These are phyloP conservation scores for Aspergillus pseudotamarii DNA, from an alignment of 2,329 filamentous ascomycete species.

Conservation along the genomic window DNA sequence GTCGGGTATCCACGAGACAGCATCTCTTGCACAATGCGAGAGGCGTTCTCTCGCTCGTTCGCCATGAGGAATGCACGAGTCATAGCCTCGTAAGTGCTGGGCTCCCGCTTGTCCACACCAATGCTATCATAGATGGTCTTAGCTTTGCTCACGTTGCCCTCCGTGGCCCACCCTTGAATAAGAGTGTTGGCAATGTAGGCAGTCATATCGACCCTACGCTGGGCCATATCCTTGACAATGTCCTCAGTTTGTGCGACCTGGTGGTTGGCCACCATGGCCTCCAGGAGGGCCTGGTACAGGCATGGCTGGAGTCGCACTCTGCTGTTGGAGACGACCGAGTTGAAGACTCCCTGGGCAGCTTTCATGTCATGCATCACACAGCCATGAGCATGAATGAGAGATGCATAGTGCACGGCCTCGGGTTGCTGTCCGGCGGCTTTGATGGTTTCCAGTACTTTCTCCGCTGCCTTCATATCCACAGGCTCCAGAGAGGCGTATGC, in stretches of 20 bases:
- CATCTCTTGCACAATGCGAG: slow-evolving; percentile 85
- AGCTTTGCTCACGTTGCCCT: slow-evolving; percentile 78
- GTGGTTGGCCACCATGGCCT: slow-evolving; percentile 95
- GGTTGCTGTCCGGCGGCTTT: slow-evolving; percentile 72
- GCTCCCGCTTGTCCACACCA: slow-evolving; percentile 77
- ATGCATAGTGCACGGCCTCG: slow-evolving; percentile 93
- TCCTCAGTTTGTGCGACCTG: slow-evolving; percentile 74
- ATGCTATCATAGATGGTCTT: slow-evolving; percentile 79
- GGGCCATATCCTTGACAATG: slow-evolving; percentile 74
- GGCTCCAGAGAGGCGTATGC: slow-evolving; percentile 93
- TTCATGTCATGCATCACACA: slow-evolving; percentile 91
- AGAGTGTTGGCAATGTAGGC: slow-evolving; percentile 98
- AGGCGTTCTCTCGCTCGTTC: slow-evolving; percentile 76
- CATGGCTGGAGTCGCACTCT: slow-evolving; percentile 75
- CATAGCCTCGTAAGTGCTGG: slow-evolving; percentile 99
- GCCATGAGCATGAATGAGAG: slow-evolving; percentile 91
- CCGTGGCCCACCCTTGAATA: slow-evolving; percentile 92
- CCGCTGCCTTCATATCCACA: slow-evolving; percentile 83
- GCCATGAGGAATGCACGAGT: slow-evolving; percentile 86
- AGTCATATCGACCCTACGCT: slow-evolving; percentile 77
- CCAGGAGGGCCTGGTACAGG: slow-evolving; percentile 94
- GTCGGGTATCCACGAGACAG: slow-evolving; percentile 84
- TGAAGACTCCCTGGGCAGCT: slow-evolving; percentile 79
- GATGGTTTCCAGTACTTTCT: slow-evolving; percentile 79
- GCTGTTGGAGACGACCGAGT: slow-evolving; percentile 71